Evolutionary conservation across 2,329 filamentous ascomycete species (phyloP).

Genomic region (Apiospora marii): DNA sequence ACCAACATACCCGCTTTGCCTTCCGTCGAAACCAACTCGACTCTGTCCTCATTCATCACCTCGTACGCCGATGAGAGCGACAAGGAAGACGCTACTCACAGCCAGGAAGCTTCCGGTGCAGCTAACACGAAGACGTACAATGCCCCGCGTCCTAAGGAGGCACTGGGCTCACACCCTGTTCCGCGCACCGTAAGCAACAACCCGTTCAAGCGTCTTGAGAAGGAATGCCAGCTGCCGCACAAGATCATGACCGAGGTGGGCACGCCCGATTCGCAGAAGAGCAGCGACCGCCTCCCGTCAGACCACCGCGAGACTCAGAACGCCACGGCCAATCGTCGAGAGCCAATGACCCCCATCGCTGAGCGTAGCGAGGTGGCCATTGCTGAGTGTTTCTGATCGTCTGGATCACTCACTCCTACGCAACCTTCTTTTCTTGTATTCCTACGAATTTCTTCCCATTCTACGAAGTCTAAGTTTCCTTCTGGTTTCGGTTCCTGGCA

Average conservation of each 20-base stretch:
- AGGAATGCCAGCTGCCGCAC: not conserved
- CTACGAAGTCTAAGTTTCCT: not conserved
- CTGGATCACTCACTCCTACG: not conserved
- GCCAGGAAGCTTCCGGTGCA: not conserved
- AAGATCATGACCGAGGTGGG: constrained; percentile 22
- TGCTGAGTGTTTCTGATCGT: not conserved
- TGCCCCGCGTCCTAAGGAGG: constrained; percentile 1
- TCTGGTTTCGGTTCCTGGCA: constrained; percentile 1
- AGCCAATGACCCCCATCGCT: constrained; percentile 24
- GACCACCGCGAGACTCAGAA: not conserved
- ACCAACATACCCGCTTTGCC: not conserved
- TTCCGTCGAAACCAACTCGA: not conserved
- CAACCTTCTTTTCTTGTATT: not conserved
- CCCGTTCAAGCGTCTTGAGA: not conserved
- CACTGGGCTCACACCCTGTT: constrained; percentile 21
- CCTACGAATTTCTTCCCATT: not conserved
- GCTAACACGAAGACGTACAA: not conserved
- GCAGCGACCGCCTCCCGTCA: constrained; percentile 2
- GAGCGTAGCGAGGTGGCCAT: constrained; percentile 24
- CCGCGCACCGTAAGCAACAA: not conserved
- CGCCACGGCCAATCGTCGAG: not conserved
- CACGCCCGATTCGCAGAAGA: constrained; percentile 26
- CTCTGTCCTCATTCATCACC: constrained; percentile 16
- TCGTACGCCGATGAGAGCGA: constrained; percentile 16
- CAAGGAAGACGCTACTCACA: not conserved